Percentiles rank a stretch among this genome's conserved stretches.
phyloP scores from a whole-genome alignment of 129 eudicot species.

The Saposhnikovia divaricata region DNA sequence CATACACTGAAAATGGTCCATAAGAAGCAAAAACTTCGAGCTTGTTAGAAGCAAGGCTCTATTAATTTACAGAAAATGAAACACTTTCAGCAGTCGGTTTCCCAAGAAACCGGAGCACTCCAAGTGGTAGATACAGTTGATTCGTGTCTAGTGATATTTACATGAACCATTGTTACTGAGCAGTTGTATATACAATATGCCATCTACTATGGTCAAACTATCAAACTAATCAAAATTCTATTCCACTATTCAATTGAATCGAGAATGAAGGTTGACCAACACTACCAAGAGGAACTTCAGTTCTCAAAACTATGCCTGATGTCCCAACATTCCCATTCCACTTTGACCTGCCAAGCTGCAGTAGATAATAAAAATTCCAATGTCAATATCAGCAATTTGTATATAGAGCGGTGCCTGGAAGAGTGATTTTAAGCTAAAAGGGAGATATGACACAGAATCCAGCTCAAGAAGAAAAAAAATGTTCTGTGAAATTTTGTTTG shows the following conservation, averaged over 20 bases:
- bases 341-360: conserved; percentile 89
- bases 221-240: conserved; percentile 50
- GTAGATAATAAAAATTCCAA: neutral
- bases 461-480: neutral
- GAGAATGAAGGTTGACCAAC: conserved; percentile 72
- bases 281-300: conserved; percentile 72
- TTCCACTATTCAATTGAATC: conserved; percentile 77
- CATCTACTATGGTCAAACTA: neutral
- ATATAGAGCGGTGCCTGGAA: neutral
- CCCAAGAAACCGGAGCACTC: neutral
- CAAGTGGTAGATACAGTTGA: neutral
- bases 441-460: neutral
- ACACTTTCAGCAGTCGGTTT: neutral
- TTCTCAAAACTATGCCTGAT: conserved; percentile 69
- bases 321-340: conserved; percentile 95
- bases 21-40: neutral
- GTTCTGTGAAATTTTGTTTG: neutral
- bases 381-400: neutral
- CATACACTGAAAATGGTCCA: neutral
- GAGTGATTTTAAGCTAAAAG: neutral
- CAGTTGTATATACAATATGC: conserved; percentile 19
- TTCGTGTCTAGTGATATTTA: conserved; percentile 14
- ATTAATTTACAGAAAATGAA: neutral
- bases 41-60: neutral
- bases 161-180: conserved; percentile 12